Percentiles rank a stretch among this genome's conserved stretches.
These are phyloP conservation scores for Parastagonospora nodorum DNA, from an alignment of 2,329 filamentous ascomycete genomes.

Conservation along the genomic window DNA sequence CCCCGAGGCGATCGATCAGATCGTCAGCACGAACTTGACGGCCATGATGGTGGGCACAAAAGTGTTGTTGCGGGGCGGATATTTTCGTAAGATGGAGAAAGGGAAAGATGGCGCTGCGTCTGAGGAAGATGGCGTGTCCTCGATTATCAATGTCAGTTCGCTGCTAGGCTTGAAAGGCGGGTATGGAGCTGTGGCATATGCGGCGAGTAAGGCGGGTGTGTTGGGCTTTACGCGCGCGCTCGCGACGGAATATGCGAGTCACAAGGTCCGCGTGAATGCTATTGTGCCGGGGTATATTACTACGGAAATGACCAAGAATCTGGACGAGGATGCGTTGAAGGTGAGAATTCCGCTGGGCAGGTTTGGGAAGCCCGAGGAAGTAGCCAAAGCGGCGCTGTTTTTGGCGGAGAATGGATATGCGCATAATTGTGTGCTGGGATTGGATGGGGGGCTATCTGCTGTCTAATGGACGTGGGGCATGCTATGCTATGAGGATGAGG, in stretches of 20 bases:
- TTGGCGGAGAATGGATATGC: conserved; percentile 79
- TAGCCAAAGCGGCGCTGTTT: conserved; percentile 82
- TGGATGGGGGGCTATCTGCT: conserved; percentile 83
- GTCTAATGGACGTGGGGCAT: conserved; percentile 23
- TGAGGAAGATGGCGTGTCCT: too few relatives aligned
- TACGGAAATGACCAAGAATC: conserved; percentile 73
- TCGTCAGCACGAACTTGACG: conserved; percentile 73
- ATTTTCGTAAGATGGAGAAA: conserved; percentile 4
- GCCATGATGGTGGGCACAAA: conserved; percentile 68
- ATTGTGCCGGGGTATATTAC: conserved; percentile 83
- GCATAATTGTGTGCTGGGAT: conserved; percentile 83
- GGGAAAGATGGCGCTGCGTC: too few relatives aligned
- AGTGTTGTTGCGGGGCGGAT: conserved; percentile 49
- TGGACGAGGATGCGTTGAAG: conserved; percentile 39
- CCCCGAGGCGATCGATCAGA: conserved; percentile 56
- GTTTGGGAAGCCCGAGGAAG: conserved; percentile 70
- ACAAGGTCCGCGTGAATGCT: conserved; percentile 75
- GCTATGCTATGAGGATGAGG: not conserved
- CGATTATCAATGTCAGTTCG: conserved; percentile 81
- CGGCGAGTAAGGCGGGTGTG: conserved; percentile 80
- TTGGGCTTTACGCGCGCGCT: conserved; percentile 72
- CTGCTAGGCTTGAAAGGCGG: conserved; percentile 73
- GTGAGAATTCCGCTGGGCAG: conserved; percentile 67
- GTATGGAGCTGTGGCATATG: conserved; percentile 73
- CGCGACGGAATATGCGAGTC: conserved; percentile 64